Base-by-base conservation (phyloP, 495 filamentous ascomycete species). In the Podospora pseudoanserina region DNA sequence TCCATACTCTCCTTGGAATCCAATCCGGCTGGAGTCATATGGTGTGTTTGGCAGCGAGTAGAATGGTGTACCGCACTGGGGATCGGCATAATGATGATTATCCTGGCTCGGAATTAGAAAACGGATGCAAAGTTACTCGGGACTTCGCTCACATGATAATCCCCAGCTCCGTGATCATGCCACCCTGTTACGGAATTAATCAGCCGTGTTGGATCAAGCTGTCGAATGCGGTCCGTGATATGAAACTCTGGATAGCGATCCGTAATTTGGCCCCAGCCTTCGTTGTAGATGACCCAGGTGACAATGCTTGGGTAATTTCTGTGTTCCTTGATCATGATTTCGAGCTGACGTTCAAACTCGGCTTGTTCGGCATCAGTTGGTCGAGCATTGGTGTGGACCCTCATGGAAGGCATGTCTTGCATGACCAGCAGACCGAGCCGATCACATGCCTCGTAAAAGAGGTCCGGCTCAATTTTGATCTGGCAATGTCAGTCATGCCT, bases 31-130 rank as follows among this genome's bases (percentile, higher is more conserved):
- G 11, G 81, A 75, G 70, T 90, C 87, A 68, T 88, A 88, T 1
- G 87, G 87, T 6, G 80, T 80, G 0, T 85, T 86, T 2, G 73
- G 66, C 49, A 76, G 79, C 3, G 87, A 89, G 74, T 86, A 88
- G 72, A 84, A 89, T 0, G 89, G 89, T 0, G 86, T 85, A 19
- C 89, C 89, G 65, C 89, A 91, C 76, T 90, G 88, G 0, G 89
- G 87, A 70, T 89, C 86, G 3, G 88, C 85, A 73, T 91, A 91
- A 73, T 91, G 87, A 70, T 91, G 88, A 70, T 90, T 90, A 69
- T 91, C 88, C 55, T 86, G 82, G 57, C 15, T 3, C 15, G 39
- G 39, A 49, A 49, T 49, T 49, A 49, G 39, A 49, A 49, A 11
- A 2, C 34, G 34, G 9, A 49, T 49, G 39, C 39, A 49, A 2